Evolutionary conservation across 2,329 filamentous ascomycete species (phyloP).

Genomic region (Hypoxylon sp.): DNA sequence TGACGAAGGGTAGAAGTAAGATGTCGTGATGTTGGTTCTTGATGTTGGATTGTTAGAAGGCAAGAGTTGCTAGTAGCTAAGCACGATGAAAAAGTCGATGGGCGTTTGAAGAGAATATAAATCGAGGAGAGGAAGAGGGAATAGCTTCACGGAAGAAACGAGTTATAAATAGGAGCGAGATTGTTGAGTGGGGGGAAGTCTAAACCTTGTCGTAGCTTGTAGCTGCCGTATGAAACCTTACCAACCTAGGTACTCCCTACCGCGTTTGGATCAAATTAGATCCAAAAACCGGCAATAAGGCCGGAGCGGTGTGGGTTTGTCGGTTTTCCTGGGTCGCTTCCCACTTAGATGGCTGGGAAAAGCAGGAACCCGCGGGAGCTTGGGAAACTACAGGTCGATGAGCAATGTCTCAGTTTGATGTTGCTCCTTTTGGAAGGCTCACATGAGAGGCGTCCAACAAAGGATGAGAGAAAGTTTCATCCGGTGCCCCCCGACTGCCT

Average conservation of each 20-base stretch:
- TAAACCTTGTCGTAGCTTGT: slow-evolving; percentile 27
- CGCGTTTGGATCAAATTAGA: slow-evolving; percentile 4
- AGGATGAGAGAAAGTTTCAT: neutral
- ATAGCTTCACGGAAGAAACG: neutral
- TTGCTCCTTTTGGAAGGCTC: slow-evolving; percentile 3
- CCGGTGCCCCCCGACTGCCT: neutral
- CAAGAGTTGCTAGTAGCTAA: neutral
- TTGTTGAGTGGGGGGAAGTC: neutral
- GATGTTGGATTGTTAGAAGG: neutral
- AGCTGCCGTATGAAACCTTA: neutral
- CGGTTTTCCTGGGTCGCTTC: neutral
- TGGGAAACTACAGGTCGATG: slow-evolving; percentile 11
- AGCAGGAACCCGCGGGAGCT: neutral
- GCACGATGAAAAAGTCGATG: neutral
- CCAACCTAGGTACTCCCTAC: slow-evolving; percentile 20
- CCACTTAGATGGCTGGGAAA: neutral
- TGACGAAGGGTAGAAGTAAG: slow-evolving; percentile 31
- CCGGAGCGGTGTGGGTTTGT: slow-evolving; percentile 14
- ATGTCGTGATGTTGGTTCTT: neutral
- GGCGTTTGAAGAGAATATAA: neutral
- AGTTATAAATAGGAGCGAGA: neutral
- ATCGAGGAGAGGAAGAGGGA: neutral
- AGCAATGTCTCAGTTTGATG: neutral
- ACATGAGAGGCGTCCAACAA: neutral
- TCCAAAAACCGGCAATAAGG: slow-evolving; percentile 13